A percentile compares a stretch with the other conserved stretches of the same genome.
Conservation (phyloP, 2,329 filamentous ascomycete species). For the Penicillium sp. region DNA sequence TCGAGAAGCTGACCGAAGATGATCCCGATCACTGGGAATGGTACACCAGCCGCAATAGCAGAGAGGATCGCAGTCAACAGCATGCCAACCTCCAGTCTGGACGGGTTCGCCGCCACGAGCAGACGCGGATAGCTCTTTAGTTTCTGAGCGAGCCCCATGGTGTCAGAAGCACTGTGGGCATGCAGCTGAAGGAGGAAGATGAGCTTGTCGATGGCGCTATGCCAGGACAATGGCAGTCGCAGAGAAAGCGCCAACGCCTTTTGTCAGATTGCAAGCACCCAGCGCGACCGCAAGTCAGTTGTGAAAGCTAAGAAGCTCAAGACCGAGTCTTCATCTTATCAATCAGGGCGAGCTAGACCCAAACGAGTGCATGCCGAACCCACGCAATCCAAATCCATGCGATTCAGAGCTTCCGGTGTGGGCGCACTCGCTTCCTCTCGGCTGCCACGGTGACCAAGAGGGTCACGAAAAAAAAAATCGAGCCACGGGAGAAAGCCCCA, state of each 20-base stretch:
- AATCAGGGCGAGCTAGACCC: constrained; percentile 4
- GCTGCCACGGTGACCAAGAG: too few species aligned
- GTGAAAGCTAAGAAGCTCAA: constrained; percentile 8
- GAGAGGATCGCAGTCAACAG: constrained; percentile 28
- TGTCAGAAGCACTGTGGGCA: constrained; percentile 6
- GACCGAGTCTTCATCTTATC: constrained; percentile 5
- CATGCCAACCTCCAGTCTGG: constrained; percentile 29
- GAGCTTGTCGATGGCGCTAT: constrained; percentile 7
- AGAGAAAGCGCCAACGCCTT: too few species aligned
- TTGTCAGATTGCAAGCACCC: too few species aligned
- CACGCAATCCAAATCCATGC: constrained; percentile 1
- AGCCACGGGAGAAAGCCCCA: too few species aligned
- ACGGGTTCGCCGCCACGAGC: constrained; percentile 39
- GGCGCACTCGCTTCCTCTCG: too few species aligned
- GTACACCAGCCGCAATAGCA: constrained; percentile 40
- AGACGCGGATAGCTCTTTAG: constrained; percentile 37
- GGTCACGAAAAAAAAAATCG: too few species aligned
- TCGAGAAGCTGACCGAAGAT: constrained; percentile 43
- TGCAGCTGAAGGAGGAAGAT: constrained; percentile 2
- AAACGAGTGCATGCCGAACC: constrained; percentile 2
- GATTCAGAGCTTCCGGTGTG: too few species aligned
- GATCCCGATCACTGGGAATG: constrained; percentile 42
- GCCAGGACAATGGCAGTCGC: too few species aligned
- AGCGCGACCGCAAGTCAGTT: too few species aligned
- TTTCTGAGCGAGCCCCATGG: constrained; percentile 32